Percentiles rank a stretch among this genome's conserved stretches.
Conservation (phyloP, 176 grass and related monocot species). For the Carex parvula region DNA sequence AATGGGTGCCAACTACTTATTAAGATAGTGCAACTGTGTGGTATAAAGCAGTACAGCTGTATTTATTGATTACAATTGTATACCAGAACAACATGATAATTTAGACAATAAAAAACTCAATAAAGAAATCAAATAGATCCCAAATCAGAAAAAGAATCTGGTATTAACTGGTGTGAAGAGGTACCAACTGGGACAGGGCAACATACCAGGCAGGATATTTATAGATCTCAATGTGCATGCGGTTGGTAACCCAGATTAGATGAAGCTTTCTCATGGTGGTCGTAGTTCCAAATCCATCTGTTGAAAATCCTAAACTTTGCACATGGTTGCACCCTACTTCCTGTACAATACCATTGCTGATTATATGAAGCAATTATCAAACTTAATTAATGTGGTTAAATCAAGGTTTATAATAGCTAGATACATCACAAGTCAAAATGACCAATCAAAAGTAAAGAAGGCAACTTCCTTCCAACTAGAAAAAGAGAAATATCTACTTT, state of each 20-base stretch:
- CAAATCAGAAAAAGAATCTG: neutral
- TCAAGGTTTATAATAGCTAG: neutral
- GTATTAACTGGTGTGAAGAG: constrained; percentile 5
- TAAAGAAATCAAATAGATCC: too few species aligned
- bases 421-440: neutral
- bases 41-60: neutral
- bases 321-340: constrained; percentile 97
- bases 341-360: constrained; percentile 30
- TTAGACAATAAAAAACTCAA: neutral
- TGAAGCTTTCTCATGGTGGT: constrained; percentile 88
- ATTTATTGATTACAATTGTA: neutral
- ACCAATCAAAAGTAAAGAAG: neutral
- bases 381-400: constrained; percentile 7
- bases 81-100: neutral
- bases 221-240: constrained; percentile 99
- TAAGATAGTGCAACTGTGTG: neutral
- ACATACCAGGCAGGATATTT: constrained; percentile 90
- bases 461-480: neutral
- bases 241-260: constrained; percentile 90
- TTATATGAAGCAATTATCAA: neutral
- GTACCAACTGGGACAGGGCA: constrained; percentile 1
- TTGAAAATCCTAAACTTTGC: constrained; percentile 92
- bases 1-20: neutral
- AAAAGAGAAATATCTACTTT: neutral
- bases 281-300: constrained; percentile 92